Evolutionary conservation across 768 basidiomycete species (phyloP).

Genomic region (Kwoniella pini): DNA sequence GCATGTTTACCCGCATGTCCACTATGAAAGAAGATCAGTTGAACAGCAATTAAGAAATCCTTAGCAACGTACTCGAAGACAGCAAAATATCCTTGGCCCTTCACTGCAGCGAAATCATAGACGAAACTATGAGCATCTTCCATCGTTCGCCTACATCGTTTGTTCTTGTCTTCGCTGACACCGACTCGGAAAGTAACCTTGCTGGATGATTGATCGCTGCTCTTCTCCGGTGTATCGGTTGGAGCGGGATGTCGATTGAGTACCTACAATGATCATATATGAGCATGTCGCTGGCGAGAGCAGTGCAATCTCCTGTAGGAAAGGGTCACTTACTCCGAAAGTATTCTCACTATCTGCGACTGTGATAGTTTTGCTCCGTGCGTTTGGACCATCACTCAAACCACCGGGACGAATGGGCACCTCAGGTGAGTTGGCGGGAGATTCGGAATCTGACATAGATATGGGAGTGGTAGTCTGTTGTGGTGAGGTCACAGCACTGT

Average conservation of each 20-base stretch:
- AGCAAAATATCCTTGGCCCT: conserved; percentile 97
- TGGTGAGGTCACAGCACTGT: conserved; percentile 18
- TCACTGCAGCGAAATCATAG: conserved; percentile 84
- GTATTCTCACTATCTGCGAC: conserved; percentile 74
- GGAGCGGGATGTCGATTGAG: conserved; percentile 71
- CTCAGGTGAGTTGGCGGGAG: conserved; percentile 17
- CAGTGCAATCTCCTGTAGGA: too few relatives aligned
- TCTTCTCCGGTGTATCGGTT: background rate
- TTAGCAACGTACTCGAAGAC: conserved; percentile 70
- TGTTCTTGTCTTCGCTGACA: conserved; percentile 72
- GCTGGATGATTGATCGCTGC: conserved; percentile 15
- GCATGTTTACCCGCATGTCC: conserved; percentile 98
- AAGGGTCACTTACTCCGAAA: conserved; percentile 72
- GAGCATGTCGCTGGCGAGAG: too few relatives aligned
- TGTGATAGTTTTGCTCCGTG: conserved; percentile 77
- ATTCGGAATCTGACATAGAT: conserved; percentile 30
- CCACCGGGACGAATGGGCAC: conserved; percentile 33
- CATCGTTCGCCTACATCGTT: conserved; percentile 87
- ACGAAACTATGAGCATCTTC: conserved; percentile 97
- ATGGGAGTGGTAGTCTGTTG: conserved; percentile 30
- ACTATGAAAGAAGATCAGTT: conserved; percentile 23
- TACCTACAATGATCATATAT: conserved; percentile 60
- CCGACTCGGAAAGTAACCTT: conserved; percentile 65
- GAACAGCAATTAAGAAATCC: background rate
- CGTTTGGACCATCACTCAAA: conserved; percentile 59